Evolutionary conservation across 2,329 filamentous ascomycete genomes (phyloP), one percentile per base, ranked within the genome.

Genomic region (Didymellaceae sp.): DNA sequence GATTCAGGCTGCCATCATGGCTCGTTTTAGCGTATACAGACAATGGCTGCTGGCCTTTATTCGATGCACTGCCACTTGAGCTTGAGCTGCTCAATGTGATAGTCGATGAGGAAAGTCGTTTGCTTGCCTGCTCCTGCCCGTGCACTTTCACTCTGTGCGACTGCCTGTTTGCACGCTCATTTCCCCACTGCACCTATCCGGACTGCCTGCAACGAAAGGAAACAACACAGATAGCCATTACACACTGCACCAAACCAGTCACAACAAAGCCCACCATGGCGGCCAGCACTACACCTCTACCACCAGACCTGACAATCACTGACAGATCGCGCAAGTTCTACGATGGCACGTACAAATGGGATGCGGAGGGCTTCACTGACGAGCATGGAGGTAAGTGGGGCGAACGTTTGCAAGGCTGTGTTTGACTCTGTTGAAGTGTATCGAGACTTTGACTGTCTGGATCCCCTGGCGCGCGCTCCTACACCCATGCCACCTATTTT

Each of bases 261-360:
- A 6, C 0, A 17, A 5, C 26, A 17, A 10, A 28, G 16, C 11
- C 17, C 20, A 28, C 20, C 16, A 40, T 47, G 30, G 8, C 11
- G 5, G n/a, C 16, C 13, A 13, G 13, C 10, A 13, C 13, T 5
- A 9, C 16, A 21, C 14, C 16, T 22, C 25, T 52, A 8, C 48
- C 42, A 5, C 14, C 25, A 1, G 26, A 52, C 14, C 20, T 43
- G 8, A 26, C 42, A 5, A 49, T 68, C n/a, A 61, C 48, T 9
- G 56, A 63, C 32, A 39, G 56, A 30, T 71, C 67, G 5, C 52
- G 43, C 6, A 63, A 61, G 20, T 71, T 71, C 57, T 71, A 69
- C 43, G 51, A 69, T 18, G 66, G 66, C 20, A 66, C 60, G 5
- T 67, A 64, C 25, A 45, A 30, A 17, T 64, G 62, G 62, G 38